Evolutionary conservation across 164 flowering plant genomes (phyloP).

Genomic region (Liriodendron chinense): DNA sequence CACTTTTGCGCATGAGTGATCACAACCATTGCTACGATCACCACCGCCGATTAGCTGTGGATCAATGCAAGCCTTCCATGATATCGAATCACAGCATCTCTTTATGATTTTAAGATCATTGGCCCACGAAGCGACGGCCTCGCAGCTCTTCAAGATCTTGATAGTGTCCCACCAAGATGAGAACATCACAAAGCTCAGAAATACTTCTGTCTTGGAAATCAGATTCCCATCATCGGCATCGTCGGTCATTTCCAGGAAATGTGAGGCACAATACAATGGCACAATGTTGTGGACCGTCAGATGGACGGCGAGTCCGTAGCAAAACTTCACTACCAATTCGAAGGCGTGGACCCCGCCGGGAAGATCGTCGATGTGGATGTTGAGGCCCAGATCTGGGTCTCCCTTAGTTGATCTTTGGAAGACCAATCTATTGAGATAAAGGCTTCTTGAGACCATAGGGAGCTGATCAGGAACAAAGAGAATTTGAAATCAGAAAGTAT

Average conservation of each 20-base stretch:
- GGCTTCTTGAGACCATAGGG: conserved; percentile 44
- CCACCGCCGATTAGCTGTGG: background rate
- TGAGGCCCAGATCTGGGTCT: conserved; percentile 9
- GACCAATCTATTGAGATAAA: conserved; percentile 33
- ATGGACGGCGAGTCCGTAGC: conserved; percentile 39
- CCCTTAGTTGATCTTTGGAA: conserved; percentile 22
- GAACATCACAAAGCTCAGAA: conserved; percentile 30
- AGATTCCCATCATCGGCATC: conserved; percentile 38
- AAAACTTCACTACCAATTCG: conserved; percentile 37
- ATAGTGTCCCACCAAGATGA: conserved; percentile 50
- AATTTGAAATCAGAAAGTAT: background rate
- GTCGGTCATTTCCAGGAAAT: conserved; percentile 50
- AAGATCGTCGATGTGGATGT: conserved; percentile 27
- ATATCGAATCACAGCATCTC: conserved; percentile 41
- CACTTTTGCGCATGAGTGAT: background rate
- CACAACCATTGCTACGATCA: background rate
- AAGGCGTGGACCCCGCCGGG: conserved; percentile 41
- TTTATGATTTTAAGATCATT: conserved; percentile 25
- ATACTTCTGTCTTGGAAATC: conserved; percentile 32
- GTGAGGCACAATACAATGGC: conserved; percentile 34
- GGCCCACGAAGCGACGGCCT: conserved; percentile 35
- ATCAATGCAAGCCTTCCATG: conserved; percentile 39
- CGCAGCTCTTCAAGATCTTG: conserved; percentile 38
- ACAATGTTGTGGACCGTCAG: conserved; percentile 31
- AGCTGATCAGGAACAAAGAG: conserved; percentile 20